Base-by-base conservation (phyloP, 1,284 basidiomycete genomes). In the Stereum hirsutum region DNA sequence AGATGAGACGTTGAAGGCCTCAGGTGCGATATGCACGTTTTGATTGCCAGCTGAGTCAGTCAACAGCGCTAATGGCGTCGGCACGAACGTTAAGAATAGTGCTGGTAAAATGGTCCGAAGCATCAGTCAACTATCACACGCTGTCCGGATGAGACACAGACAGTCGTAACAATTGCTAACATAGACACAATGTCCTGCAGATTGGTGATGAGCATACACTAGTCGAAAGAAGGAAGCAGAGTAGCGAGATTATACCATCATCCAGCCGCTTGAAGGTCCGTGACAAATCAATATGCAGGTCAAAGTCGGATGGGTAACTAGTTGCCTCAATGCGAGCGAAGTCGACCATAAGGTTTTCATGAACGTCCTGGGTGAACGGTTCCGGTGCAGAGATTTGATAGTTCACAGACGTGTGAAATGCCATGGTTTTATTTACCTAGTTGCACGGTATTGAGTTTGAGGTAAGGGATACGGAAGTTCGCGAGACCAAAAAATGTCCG, bases 321-420 rank as follows among this genome's bases (percentile, higher is more conserved):
- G 66, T 63, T 17, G 53, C 49, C 30, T 62, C 61, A 46, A 78
- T 77, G 42, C 69, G 66, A 14, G 64, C 66, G 23, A 78, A 55
- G 54, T 77, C 74, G 15, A 57, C 63, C 40, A 65, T 59, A 17
- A 79, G 54, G 49, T 80, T 70, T 48, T 76, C 74, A 43, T 77
- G 74, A 10, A 78, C 71, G 46, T 77, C 72, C 10, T 61, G 52
- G n/a, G 68, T 60, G 56, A 72, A 79, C 2, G 76, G 76, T 37
- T 59, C 54, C 1, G 75, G 74, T 4, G 75, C 75, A 43, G 62
- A 62, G 36, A 71, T 63, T 54, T 78, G 69, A 49, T 77, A 78
- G 56, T 75, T 78, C 24, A 70, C 66, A 4, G 75, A 78, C 0
- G 75, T 75, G 53, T 78, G 76, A 54, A 80, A 78, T 14, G 70